These are phyloP conservation scores for Chalciporus pseudorubinellus DNA, from an alignment of 768 basidiomycete species.

Conservation along the genomic window DNA sequence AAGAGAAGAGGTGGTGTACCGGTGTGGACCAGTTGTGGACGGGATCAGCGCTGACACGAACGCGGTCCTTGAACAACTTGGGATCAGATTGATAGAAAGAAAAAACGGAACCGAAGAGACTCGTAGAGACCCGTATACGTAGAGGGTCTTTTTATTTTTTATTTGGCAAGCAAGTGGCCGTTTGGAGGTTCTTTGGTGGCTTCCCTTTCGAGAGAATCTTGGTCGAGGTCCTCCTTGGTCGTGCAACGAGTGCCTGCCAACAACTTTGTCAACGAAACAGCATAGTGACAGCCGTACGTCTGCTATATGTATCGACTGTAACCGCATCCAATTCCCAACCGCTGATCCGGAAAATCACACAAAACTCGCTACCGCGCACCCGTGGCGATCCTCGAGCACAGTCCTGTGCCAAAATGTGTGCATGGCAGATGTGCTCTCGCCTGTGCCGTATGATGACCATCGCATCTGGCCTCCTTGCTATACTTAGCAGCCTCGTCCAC, in stretches of 20 bases:
- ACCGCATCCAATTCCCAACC: too few relatives aligned
- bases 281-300: too few relatives aligned
- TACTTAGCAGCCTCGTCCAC: background rate
- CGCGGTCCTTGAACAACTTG: background rate
- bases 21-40: background rate
- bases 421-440: background rate
- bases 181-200: background rate
- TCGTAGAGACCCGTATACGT: too few relatives aligned
- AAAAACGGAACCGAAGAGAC: constrained; percentile 18
- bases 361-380: background rate
- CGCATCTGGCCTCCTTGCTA: background rate
- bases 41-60: background rate
- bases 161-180: background rate
- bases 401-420: too few relatives aligned
- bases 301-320: too few relatives aligned
- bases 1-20: background rate
- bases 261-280: too few relatives aligned
- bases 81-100: constrained; percentile 1
- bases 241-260: too few relatives aligned
- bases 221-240: too few relatives aligned
- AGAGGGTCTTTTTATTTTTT: background rate
- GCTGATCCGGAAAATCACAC: background rate
- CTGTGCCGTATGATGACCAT: background rate
- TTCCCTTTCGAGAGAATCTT: too few relatives aligned
- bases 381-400: background rate